These are phyloP conservation scores for Pseudogymnoascus sp. DNA, from an alignment of 2,329 filamentous ascomycete species.

Conservation along the genomic window DNA sequence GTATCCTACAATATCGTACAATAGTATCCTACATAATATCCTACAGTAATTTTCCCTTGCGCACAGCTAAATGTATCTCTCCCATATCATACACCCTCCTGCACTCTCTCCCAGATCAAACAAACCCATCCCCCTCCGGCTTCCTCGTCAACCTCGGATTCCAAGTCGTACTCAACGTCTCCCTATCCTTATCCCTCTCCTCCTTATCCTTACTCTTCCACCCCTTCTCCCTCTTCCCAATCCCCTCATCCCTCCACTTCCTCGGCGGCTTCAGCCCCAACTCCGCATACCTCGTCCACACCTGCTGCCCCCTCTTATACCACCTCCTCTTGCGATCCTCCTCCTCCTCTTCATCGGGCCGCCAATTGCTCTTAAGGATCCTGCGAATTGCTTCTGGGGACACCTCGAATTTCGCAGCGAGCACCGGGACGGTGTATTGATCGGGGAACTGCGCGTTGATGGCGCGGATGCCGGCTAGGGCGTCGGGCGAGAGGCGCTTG, in stretches of 20 bases:
- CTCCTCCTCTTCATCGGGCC: constrained; percentile 48
- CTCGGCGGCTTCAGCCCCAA: constrained; percentile 52
- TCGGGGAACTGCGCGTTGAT: constrained; percentile 70
- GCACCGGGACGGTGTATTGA: constrained; percentile 62
- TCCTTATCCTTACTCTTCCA: constrained; percentile 9
- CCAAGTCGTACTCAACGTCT: constrained; percentile 3
- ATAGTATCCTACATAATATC: background rate
- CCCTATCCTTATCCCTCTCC: constrained; percentile 2
- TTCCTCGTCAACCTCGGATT: constrained; percentile 1
- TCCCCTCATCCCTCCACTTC: constrained; percentile 42
- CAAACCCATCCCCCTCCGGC: constrained; percentile 3
- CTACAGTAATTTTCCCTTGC: background rate
- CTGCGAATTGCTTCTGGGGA: constrained; percentile 79
- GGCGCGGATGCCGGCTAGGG: constrained; percentile 78
- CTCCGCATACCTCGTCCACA: constrained; percentile 52
- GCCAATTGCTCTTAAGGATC: constrained; percentile 75
- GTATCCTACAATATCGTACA: background rate
- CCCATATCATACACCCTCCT: background rate
- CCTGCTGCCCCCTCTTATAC: constrained; percentile 49
- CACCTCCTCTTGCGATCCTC: constrained; percentile 49
- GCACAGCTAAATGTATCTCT: background rate
- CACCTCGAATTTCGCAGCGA: constrained; percentile 75
- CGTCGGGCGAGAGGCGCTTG: constrained; percentile 85
- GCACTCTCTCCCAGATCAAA: background rate
- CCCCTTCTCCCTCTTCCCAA: constrained; percentile 20